Evolutionary conservation across 768 basidiomycete species (phyloP).

Genomic region (Cantharellus anzutake): DNA sequence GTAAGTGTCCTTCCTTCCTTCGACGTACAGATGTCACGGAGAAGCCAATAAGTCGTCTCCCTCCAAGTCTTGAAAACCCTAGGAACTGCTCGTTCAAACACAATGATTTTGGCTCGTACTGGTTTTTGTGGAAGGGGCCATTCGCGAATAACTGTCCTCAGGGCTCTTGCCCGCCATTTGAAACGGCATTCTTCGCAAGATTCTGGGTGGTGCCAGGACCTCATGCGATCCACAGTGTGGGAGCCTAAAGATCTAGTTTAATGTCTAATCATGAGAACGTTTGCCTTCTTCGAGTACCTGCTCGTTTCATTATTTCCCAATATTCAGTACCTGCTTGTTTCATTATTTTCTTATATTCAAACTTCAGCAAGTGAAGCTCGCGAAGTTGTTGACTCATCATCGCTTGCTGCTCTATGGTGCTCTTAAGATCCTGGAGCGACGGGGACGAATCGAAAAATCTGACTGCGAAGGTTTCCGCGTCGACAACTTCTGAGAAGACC

Average conservation of each 20-base stretch:
- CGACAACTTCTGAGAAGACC: neutral
- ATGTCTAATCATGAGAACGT: neutral
- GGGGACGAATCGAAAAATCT: conserved; percentile 16
- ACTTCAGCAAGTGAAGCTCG: no score
- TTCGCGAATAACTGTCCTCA: conserved; percentile 23
- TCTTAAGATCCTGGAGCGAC: conserved; percentile 5
- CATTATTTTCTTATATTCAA: no score
- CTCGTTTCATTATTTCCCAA: no score
- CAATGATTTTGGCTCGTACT: conserved; percentile 10
- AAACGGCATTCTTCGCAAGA: conserved; percentile 17
- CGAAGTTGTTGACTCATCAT: neutral
- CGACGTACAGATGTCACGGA: conserved; percentile 1
- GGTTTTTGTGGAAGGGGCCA: conserved; percentile 25
- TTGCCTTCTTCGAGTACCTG: no score
- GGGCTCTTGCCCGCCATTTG: neutral
- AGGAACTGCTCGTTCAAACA: conserved; percentile 2
- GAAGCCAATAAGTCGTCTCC: neutral
- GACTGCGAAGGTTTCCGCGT: conserved; percentile 8
- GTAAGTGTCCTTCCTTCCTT: neutral
- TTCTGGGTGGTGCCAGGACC: conserved; percentile 2
- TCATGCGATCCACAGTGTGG: neutral
- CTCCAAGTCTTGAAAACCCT: conserved; percentile 1
- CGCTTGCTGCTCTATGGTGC: neutral
- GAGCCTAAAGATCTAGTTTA: neutral
- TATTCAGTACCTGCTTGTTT: no score